Conservation (phyloP, 2,329 filamentous ascomycete genomes). For the Didymella pinodella region DNA sequence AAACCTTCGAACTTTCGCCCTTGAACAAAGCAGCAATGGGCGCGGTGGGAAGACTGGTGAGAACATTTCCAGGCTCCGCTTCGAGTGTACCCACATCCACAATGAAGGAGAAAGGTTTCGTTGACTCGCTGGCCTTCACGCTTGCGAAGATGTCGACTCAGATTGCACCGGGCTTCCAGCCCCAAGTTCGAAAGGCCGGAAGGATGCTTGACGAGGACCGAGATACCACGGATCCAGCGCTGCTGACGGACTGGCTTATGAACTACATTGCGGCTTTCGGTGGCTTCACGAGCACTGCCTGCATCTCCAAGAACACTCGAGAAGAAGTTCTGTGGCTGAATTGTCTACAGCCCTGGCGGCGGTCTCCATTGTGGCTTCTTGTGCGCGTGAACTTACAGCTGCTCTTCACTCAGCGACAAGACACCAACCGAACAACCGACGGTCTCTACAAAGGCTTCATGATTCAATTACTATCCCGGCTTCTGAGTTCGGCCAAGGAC, state of each 20-base stretch:
- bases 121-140: constrained; percentile 38
- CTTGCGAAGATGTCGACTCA: constrained; percentile 52
- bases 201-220: constrained; percentile 52
- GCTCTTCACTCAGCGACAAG: constrained; percentile 16
- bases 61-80: constrained; percentile 56
- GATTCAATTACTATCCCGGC: constrained; percentile 17
- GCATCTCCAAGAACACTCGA: constrained; percentile 62
- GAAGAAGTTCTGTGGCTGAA: constrained; percentile 62
- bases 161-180: constrained; percentile 44
- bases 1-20: constrained; percentile 60
- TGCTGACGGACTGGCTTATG: constrained; percentile 63
- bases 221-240: constrained; percentile 59
- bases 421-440: not conserved
- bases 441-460: constrained; percentile 62
- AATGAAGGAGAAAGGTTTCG: constrained; percentile 29
- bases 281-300: constrained; percentile 16
- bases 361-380: constrained; percentile 64
- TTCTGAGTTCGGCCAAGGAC: too few relatives aligned
- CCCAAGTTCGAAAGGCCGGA: constrained; percentile 52
- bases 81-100: constrained; percentile 42
- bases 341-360: constrained; percentile 55
- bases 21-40: constrained; percentile 34
- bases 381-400: constrained; percentile 61
- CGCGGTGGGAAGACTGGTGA: constrained; percentile 54
- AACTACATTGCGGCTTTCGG: constrained; percentile 53